Base-by-base conservation (phyloP, 1,139 yeast genomes). In the Candida sp. region DNA sequence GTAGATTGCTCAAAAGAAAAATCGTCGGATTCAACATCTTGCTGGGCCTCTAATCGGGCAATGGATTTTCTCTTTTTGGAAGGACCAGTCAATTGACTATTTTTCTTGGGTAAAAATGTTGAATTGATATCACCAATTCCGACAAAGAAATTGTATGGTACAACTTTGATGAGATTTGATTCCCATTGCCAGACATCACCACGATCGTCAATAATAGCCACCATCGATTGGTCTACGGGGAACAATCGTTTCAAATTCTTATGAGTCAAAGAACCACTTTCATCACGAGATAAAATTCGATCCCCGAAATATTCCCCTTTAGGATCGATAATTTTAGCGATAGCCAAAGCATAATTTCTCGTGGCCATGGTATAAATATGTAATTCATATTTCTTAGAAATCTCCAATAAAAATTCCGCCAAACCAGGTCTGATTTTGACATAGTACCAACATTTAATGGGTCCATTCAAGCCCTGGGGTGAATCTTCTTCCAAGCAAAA, bases 151-250 rank as follows among this genome's bases (percentile, higher is more conserved):
- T 89, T 96, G 61, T 89, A 93, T 0, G 99, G 99, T 2, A 90
- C 87, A 7, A 93, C 99, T 61, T 91, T 89, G 47, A 93, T 81
- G 51, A 93, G 71, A 60, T 93, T 91, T 22, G 87, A 84, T 51
- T 90, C 88, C 99, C 99, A 93, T 58, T 87, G 89, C 99, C 99
- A 93, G 8, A 93, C 99, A 62, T 93, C 99, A 4, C 98, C 99
- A 61, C 99, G 79, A 61, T 93, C 99, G 63, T 93, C 99, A 48
- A 93, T 93, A 38, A 93, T 85, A 3, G 89, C 95, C 38, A 93
- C 99, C 97, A 93, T 87, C 12, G 95, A 84, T 33, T 96, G 96
- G 51, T 93, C 96, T 3, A 93, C 96, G 0, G 99, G 99, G 58
- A 95, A 95, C 42, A 95, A 70, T 48, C 99, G 73, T 56, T 87